Percentiles rank a stretch among this genome's conserved stretches.
Evolutionary conservation across 371 early-diverging fungal species (phyloP).

Genomic region (Mucor indicus): DNA sequence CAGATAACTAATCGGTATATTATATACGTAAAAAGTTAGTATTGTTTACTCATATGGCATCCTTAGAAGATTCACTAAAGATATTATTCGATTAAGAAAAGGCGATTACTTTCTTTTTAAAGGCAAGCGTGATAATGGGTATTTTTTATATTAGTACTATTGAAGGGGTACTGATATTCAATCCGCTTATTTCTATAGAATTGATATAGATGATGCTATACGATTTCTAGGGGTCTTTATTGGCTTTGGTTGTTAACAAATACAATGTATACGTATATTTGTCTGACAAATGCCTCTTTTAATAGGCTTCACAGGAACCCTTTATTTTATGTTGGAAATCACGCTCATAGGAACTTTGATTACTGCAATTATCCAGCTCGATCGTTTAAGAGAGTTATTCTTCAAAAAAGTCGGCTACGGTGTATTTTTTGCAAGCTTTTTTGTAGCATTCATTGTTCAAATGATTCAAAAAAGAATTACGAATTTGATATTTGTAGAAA

Average conservation of each 20-base stretch:
- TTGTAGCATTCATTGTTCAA: slow-evolving; percentile 43
- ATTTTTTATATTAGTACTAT: background rate
- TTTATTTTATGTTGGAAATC: slow-evolving; percentile 46
- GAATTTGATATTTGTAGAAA: slow-evolving; percentile 34
- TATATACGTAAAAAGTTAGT: slow-evolving; percentile 37
- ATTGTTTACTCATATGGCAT: slow-evolving; percentile 43
- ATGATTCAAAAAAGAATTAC: slow-evolving; percentile 45
- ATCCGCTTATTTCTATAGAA: slow-evolving; percentile 12
- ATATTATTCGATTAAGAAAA: slow-evolving; percentile 33
- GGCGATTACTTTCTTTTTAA: slow-evolving; percentile 47
- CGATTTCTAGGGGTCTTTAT: slow-evolving; percentile 46
- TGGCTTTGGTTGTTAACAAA: slow-evolving; percentile 35
- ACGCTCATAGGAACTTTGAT: slow-evolving; percentile 32
- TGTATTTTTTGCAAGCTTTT: slow-evolving; percentile 43
- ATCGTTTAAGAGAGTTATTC: slow-evolving; percentile 27
- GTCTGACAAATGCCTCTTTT: background rate
- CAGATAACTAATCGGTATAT: too few species aligned
- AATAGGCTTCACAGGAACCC: slow-evolving; percentile 43
- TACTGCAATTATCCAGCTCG: slow-evolving; percentile 29
- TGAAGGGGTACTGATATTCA: background rate
- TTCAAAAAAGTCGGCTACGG: slow-evolving; percentile 36
- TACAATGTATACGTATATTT: background rate
- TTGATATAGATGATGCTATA: slow-evolving; percentile 47
- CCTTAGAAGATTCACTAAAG: slow-evolving; percentile 42
- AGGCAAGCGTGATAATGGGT: slow-evolving; percentile 45